Conservation (phyloP, 116 monocot species). For the Iris pallida region DNA sequence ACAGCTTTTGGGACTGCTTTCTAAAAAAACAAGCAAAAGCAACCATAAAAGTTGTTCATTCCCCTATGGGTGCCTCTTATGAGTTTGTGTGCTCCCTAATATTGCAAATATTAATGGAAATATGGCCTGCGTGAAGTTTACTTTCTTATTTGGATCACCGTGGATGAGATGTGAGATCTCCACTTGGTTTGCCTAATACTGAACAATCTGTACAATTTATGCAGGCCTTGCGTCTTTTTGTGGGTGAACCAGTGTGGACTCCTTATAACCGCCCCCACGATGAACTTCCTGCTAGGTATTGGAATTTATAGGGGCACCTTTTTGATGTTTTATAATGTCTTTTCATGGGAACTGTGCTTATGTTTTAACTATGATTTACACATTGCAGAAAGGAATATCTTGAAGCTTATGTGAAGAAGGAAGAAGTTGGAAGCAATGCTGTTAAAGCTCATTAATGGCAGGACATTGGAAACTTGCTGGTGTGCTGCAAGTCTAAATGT, state of each 20-base stretch:
- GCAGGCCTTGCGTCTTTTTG: conserved; percentile 62
- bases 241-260: conserved; percentile 76
- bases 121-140: too few species aligned
- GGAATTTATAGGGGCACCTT: neutral
- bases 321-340: neutral
- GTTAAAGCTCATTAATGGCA: conserved; percentile 32
- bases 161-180: too few species aligned
- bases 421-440: conserved; percentile 22
- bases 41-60: too few species aligned
- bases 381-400: conserved; percentile 41
- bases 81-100: too few species aligned
- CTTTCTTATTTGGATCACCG: too few species aligned
- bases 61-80: too few species aligned
- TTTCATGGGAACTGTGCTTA: neutral
- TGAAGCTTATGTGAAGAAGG: conserved; percentile 19
- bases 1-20: too few species aligned
- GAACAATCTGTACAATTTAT: neutral
- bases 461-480: too few species aligned
- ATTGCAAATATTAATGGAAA: too few species aligned
- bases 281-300: conserved; percentile 55
- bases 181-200: too few species aligned
- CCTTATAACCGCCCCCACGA: conserved; percentile 66
- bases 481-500: too few species aligned
- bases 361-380: neutral
- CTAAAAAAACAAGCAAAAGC: too few species aligned